Evolutionary conservation across 2,329 filamentous ascomycete species (phyloP), one percentile per base, ranked within the genome.

Genomic region (Amylocarpus encephaloides): DNA sequence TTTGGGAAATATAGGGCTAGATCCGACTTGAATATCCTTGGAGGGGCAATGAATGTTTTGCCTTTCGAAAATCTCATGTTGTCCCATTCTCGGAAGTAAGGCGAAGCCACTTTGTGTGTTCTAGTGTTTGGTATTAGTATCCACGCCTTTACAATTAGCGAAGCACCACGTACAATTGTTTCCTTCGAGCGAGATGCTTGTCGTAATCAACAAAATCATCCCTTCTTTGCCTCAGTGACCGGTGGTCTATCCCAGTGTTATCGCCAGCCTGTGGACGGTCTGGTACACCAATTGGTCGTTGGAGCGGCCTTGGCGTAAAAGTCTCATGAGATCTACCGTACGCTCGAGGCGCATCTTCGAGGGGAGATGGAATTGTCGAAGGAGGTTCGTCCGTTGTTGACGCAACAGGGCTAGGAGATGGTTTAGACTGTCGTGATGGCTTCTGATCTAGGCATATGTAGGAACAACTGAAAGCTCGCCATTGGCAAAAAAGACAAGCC

Each of bases 11-110:
- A 97, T 56, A 96, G 79, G 5, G 92, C 86, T 46, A 83, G 78
- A 35, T 94, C 88, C 57, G 78, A 78, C 63, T 83, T 86, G 76
- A 97, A 97, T 43, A 92, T 77, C n/a, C 85, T 77, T 3, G 86
- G 81, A 34, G 92, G 92, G 16, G 89, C 83, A 46, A 92, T 73
- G 71, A 96, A 98, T 19, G 89, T 89, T 70, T 98, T 98, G 63
- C 93, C 93, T 62, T 90, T 82, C 70, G 93, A 84, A 58, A 84
- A 78, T 46, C 77, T 76, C 68, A 96, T 79, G 70, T 94, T 93
- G 52, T 80, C 81, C 86, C 90, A 96, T 75, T 98, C 92, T 67
- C 90, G 86, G 73, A 95, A 98, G 70, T 98, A 98, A 2, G 92
- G 91, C 51, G 88, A 87, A 16, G 84, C 75, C 64, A 94, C 84